A percentile compares a stretch with the other conserved stretches of the same genome.
phyloP scores from a whole-genome alignment of 2,329 filamentous ascomycete species.

The Aureobasidium melanogenum region DNA sequence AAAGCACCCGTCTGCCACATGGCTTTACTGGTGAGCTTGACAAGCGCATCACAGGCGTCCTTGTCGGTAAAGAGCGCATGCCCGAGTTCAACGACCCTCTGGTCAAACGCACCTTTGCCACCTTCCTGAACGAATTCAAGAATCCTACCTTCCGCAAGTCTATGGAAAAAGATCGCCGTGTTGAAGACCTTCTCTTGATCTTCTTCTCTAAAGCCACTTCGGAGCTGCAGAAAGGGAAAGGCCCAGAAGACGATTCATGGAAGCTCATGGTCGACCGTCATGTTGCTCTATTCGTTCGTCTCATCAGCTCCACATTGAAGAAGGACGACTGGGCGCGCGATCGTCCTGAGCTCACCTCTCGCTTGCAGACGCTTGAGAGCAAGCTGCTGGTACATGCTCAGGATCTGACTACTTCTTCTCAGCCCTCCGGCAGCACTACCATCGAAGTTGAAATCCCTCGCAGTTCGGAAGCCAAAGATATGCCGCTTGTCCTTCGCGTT shows the following conservation, averaged over 20 bases:
- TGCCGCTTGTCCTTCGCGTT: conserved; percentile 85
- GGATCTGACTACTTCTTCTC: conserved; percentile 57
- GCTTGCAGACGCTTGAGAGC: conserved; percentile 75
- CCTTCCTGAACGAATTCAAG: conserved; percentile 88
- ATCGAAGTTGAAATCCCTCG: conserved; percentile 76
- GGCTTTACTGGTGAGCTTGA: conserved; percentile 62
- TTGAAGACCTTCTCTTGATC: conserved; percentile 87
- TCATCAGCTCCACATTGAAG: conserved; percentile 70
- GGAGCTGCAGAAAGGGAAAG: conserved; percentile 70
- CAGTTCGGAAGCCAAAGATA: conserved; percentile 91
- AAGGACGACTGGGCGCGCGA: conserved; percentile 80
- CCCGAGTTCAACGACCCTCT: conserved; percentile 85
- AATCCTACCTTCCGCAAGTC: conserved; percentile 79
- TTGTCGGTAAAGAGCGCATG: conserved; percentile 72
- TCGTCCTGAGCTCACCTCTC: conserved; percentile 70
- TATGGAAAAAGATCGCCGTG: conserved; percentile 86
- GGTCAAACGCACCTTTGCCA: conserved; percentile 88
- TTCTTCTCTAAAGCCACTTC: conserved; percentile 95
- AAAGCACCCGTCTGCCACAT: conserved; percentile 62
- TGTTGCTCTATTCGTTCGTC: conserved; percentile 84
- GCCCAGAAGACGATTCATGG: conserved; percentile 75
- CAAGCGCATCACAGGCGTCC: conserved; percentile 70
- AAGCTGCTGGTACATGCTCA: conserved; percentile 92
- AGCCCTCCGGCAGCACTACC: conserved; percentile 51
- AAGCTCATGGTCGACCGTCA: conserved; percentile 89